phyloP scores from a whole-genome alignment of 257 asterid genomes.

The Solanum gracilifrons region DNA sequence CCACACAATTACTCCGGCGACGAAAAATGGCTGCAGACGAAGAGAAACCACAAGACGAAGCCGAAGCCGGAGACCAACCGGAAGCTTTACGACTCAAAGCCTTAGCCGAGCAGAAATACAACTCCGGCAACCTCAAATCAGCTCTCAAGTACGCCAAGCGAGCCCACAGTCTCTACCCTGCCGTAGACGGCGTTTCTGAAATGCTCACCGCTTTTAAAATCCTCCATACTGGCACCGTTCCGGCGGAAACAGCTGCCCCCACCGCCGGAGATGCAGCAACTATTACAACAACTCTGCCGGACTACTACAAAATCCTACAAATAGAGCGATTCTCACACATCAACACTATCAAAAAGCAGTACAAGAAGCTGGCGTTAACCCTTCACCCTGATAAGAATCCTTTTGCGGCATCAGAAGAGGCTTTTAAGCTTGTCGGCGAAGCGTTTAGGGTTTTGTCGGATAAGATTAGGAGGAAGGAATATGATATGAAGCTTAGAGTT shows the following conservation, averaged over 20 bases:
- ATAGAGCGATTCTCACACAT: constrained; percentile 57
- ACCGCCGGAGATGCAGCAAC: background rate
- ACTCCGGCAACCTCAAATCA: constrained; percentile 45
- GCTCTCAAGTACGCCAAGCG: constrained; percentile 60
- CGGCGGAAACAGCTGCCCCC: background rate
- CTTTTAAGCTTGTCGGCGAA: constrained; percentile 75
- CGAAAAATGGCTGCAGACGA: constrained; percentile 18
- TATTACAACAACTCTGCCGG: constrained; percentile 17
- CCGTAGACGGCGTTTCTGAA: constrained; percentile 44
- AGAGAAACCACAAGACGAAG: background rate
- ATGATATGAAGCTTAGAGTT: constrained; percentile 55
- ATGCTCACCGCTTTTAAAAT: constrained; percentile 54
- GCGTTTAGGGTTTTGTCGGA: constrained; percentile 70
- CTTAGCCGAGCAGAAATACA: constrained; percentile 47
- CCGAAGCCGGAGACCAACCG: too few species aligned
- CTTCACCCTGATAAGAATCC: constrained; percentile 80
- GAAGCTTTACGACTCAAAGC: constrained; percentile 42
- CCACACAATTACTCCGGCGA: background rate
- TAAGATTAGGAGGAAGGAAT: constrained; percentile 60
- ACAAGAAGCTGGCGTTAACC: constrained; percentile 59
- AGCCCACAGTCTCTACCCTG: constrained; percentile 47
- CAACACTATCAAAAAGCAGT: constrained; percentile 58
- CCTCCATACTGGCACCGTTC: constrained; percentile 10
- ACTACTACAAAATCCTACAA: constrained; percentile 61
- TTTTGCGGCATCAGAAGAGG: constrained; percentile 53